phyloP scores from a whole-genome alignment of 2,329 filamentous ascomycete genomes.

The Xylariaceae sp. region DNA sequence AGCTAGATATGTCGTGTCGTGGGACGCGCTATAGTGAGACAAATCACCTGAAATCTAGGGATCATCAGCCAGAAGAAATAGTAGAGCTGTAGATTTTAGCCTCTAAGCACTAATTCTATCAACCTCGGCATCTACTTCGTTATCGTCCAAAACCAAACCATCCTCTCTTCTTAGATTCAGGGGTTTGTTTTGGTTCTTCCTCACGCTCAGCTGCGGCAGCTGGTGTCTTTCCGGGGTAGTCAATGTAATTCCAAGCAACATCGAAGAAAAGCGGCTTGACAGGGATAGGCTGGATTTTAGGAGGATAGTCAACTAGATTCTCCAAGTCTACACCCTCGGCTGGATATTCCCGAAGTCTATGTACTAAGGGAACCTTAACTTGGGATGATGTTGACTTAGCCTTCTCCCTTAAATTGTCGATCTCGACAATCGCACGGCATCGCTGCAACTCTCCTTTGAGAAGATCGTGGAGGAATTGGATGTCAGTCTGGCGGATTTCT shows the following conservation, averaged over 20 bases:
- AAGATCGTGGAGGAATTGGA: constrained; percentile 63
- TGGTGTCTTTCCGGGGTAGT: constrained; percentile 73
- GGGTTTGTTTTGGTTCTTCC: constrained; percentile 46
- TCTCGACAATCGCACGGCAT: constrained; percentile 83
- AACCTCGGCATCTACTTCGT: constrained; percentile 29
- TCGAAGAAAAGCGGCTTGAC: constrained; percentile 97
- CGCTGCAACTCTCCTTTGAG: constrained; percentile 77
- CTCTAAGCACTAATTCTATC: not conserved
- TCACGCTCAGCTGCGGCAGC: constrained; percentile 38
- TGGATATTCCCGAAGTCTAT: constrained; percentile 78
- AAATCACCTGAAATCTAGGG: not conserved
- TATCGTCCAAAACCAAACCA: constrained; percentile 77
- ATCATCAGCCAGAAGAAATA: not conserved
- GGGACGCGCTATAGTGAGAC: constrained; percentile 30
- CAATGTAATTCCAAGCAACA: constrained; percentile 96
- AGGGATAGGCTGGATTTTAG: constrained; percentile 79
- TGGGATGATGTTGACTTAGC: constrained; percentile 51
- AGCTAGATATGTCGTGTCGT: constrained; percentile 32
- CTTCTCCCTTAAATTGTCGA: constrained; percentile 67
- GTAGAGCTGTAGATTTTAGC: not conserved
- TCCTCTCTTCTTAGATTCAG: constrained; percentile 65
- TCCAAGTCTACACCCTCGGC: constrained; percentile 71
- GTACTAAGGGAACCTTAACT: constrained; percentile 66
- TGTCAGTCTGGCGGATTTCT: constrained; percentile 65
- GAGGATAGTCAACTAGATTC: constrained; percentile 87